phyloP scores from a whole-genome alignment of 768 basidiomycete genomes.

The Amanita polypyramis region DNA sequence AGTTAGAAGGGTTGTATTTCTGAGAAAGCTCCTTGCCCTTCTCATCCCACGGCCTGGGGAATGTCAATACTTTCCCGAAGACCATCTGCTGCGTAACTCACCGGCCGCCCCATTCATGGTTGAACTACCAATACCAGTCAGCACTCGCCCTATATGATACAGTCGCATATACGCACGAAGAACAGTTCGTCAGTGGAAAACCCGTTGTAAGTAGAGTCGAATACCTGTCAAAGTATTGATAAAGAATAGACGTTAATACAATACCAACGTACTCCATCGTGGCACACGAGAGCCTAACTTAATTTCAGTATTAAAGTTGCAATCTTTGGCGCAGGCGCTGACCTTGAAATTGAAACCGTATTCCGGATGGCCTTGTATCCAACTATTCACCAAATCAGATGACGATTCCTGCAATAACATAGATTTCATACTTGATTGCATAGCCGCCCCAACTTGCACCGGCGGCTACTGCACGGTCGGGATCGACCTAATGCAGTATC shows the following conservation, averaged over 20 bases:
- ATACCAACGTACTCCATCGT: slow-evolving; percentile 63
- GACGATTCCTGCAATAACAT: neutral
- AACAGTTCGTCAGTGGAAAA: slow-evolving; percentile 87
- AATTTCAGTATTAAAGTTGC: slow-evolving; percentile 1
- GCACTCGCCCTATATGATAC: neutral
- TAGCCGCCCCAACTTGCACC: slow-evolving; percentile 86
- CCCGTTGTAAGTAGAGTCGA: slow-evolving; percentile 71
- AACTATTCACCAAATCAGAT: slow-evolving; percentile 34
- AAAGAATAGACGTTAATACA: neutral
- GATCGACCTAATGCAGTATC: slow-evolving; percentile 40
- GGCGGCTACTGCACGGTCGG: slow-evolving; percentile 61
- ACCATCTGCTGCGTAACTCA: slow-evolving; percentile 8
- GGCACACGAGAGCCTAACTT: slow-evolving; percentile 61
- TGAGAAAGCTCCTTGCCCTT: slow-evolving; percentile 41
- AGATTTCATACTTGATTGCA: slow-evolving; percentile 61
- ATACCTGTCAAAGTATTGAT: slow-evolving; percentile 34
- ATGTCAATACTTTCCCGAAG: neutral
- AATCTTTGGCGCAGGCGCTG: neutral
- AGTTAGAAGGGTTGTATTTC: slow-evolving; percentile 75
- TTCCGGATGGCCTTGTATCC: slow-evolving; percentile 93
- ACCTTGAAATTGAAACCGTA: slow-evolving; percentile 80
- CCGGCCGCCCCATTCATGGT: slow-evolving; percentile 78
- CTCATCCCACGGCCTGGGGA: slow-evolving; percentile 53
- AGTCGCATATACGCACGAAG: slow-evolving; percentile 56
- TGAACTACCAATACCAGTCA: slow-evolving; percentile 39